These are phyloP conservation scores for Salisapilia sapeloensis DNA, from an alignment of 352 stramenopile genomes.

Conservation along the genomic window DNA sequence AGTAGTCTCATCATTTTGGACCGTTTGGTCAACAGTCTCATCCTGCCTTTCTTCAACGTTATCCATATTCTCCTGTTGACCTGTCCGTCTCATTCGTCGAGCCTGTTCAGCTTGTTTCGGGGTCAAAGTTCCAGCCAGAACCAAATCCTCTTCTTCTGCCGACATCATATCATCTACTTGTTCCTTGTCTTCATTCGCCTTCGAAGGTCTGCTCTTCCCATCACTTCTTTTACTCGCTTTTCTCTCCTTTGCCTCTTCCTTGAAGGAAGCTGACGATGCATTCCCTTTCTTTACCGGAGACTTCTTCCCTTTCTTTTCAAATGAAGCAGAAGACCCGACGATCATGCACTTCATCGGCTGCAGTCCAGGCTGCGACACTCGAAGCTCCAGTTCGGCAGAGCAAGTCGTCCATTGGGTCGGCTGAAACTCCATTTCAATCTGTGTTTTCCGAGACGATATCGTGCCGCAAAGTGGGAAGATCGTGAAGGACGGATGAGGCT, in stretches of 20 bases:
- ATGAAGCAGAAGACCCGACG: constrained; percentile 33
- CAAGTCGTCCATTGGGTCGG: constrained; percentile 46
- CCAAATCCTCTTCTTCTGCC: not conserved
- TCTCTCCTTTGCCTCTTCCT: not conserved
- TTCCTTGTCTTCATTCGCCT: not conserved
- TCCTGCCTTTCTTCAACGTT: too few relatives aligned
- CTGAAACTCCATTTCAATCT: constrained; percentile 63
- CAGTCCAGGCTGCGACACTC: constrained; percentile 70
- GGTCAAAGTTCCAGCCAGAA: too few relatives aligned
- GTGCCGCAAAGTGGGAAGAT: constrained; percentile 48
- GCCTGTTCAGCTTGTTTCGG: too few relatives aligned
- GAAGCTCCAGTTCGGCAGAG: constrained; percentile 40
- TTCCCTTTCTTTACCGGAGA: not conserved
- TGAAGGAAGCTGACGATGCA: not conserved
- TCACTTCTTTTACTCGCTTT: not conserved
- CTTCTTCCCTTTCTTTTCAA: constrained; percentile 1
- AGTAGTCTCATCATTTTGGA: too few relatives aligned
- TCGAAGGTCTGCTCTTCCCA: too few relatives aligned
- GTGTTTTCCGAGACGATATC: constrained; percentile 42
- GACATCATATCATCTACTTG: constrained; percentile 1
- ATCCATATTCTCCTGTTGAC: too few relatives aligned
- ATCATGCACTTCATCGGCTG: constrained; percentile 39
- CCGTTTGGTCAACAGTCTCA: too few relatives aligned
- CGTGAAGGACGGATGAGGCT: constrained; percentile 56
- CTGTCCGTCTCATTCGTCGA: too few relatives aligned